Base-by-base conservation (phyloP, 2,329 filamentous ascomycete species). In the Fonsecaea monophora region DNA sequence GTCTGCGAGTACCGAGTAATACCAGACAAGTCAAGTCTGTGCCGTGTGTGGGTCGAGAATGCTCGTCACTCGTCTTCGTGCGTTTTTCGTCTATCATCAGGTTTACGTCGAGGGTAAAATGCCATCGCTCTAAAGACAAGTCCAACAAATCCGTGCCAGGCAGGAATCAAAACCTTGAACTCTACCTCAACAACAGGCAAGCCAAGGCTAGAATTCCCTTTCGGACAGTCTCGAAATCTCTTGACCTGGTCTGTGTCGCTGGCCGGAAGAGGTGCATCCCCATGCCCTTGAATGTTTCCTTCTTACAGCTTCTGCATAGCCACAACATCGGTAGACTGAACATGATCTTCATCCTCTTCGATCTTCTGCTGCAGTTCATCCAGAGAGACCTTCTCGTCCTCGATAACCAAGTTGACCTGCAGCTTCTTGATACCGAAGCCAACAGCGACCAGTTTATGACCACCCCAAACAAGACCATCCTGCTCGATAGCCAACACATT, bases 381-480 rank as follows among this genome's bases (percentile, higher is more conserved):
- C 72, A 92, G 81, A 73, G 92, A 94, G 78, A 99, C 82, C 88
- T 97, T 97, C 74, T 98, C 94, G 80, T 99, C 95, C 86, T 98
- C 95, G 73, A 98, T 85, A 75, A 98, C 93, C 75, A 98, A 83
- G 90, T 92, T 98, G 86, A 99, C 96, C 88, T 98, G 94, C 72
- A 99, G 89, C 89, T 98, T 98, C 87, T 92, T 95, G 86, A 99
- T 96, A 86, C 95, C 95, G 87, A 92, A 99, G 77, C 94, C 94
- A 76, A 99, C 90, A 73, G 94, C 81, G 60, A 96, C 90, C 73
- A 97, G 85, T 86, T 95, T 92, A 81, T 91, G 94, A 72, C 86
- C 89, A 89, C 94, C 94, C 95, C 95, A 99, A 72, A 96, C 89
- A 70, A 99, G 92, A 84, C 95, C 95, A 58, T 98, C 94, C 86